Percentiles rank a stretch among this genome's conserved stretches.
Conservation (phyloP, 108 stramenopile genomes). For the Chaetoceros muelleri region DNA sequence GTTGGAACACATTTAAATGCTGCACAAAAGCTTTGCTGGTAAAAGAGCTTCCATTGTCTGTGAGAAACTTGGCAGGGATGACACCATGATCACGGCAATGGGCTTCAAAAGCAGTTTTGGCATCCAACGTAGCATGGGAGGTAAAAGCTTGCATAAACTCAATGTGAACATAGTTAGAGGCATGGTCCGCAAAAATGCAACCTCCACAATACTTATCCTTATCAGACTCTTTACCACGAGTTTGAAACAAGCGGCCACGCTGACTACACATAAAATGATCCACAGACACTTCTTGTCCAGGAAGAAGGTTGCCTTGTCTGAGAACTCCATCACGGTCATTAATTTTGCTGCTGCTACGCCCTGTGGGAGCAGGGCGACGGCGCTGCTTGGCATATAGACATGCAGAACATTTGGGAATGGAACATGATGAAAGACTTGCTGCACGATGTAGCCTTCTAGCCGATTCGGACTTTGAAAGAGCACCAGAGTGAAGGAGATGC, state of each 20-base stretch:
- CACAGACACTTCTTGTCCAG: too few relatives aligned
- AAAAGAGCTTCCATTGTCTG: conserved; percentile 16
- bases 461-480: neutral
- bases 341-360: neutral
- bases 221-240: too few relatives aligned
- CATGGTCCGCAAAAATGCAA: too few relatives aligned
- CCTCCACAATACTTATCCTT: neutral
- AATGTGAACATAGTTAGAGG: conserved; percentile 1
- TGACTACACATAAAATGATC: conserved; percentile 7
- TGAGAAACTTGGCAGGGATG: conserved; percentile 2
- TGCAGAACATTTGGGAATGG: conserved; percentile 4
- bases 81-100: conserved; percentile 5
- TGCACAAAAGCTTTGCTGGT: conserved; percentile 3
- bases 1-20: conserved; percentile 3
- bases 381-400: conserved; percentile 14
- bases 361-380: conserved; percentile 4
- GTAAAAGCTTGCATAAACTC: neutral
- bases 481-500: too few relatives aligned
- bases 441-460: conserved; percentile 4
- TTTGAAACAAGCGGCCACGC: neutral
- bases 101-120: conserved; percentile 16
- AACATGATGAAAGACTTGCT: neutral
- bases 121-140: conserved; percentile 8
- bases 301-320: conserved; percentile 1
- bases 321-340: conserved; percentile 5